phyloP scores from a whole-genome alignment of 2,329 filamentous ascomycete genomes.

The Cladosporium sphaerospermum region DNA sequence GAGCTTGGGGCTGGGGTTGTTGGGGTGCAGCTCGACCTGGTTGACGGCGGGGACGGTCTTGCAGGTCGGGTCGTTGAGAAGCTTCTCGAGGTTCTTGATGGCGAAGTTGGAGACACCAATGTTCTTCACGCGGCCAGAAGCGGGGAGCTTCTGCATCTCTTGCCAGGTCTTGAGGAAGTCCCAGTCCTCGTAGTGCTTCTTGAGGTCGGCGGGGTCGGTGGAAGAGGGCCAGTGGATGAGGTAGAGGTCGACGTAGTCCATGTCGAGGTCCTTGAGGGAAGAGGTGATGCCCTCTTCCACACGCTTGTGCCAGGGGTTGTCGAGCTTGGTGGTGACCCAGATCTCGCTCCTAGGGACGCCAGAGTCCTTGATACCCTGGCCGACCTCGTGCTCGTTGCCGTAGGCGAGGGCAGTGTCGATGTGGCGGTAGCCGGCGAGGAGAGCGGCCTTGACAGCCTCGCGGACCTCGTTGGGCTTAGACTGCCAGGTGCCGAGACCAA shows the following conservation, averaged over 20 bases:
- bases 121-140: constrained; percentile 56
- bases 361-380: constrained; percentile 58
- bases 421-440: constrained; percentile 48
- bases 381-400: constrained; percentile 70
- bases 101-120: constrained; percentile 77
- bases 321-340: constrained; percentile 37
- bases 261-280: constrained; percentile 34
- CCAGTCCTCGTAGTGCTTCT: constrained; percentile 70
- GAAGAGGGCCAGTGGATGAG: constrained; percentile 42
- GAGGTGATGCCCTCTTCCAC: constrained; percentile 31
- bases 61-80: constrained; percentile 54
- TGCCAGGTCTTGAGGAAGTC: constrained; percentile 52
- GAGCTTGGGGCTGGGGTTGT: constrained; percentile 52
- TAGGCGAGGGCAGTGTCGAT: constrained; percentile 63
- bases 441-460: constrained; percentile 32
- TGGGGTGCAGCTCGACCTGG: constrained; percentile 62
- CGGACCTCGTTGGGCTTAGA: constrained; percentile 33
- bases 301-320: constrained; percentile 32
- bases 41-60: constrained; percentile 58
- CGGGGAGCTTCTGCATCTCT: constrained; percentile 56
- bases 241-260: constrained; percentile 63
- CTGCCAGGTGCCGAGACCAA: constrained; percentile 37
- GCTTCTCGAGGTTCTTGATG: constrained; percentile 42
- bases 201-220: constrained; percentile 47
- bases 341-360: constrained; percentile 31